These are phyloP conservation scores for Emericellopsis cladophorae DNA, from an alignment of 2,329 filamentous ascomycete genomes.

Conservation along the genomic window DNA sequence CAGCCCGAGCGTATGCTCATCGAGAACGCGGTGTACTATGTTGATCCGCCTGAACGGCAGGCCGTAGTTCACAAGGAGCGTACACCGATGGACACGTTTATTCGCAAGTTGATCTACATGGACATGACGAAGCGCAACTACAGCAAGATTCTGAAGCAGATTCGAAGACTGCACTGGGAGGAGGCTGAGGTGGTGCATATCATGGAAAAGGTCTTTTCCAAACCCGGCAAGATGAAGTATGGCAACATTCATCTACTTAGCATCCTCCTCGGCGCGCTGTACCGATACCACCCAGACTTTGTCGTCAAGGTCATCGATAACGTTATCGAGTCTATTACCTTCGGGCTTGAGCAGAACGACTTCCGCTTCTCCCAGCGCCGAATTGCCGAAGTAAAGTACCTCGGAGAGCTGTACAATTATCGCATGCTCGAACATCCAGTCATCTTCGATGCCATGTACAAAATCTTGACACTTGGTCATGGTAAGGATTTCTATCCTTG, in stretches of 20 bases:
- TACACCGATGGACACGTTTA: slow-evolving; percentile 82
- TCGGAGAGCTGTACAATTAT: slow-evolving; percentile 95
- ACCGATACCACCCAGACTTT: slow-evolving; percentile 85
- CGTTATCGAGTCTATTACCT: slow-evolving; percentile 72
- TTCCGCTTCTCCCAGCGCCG: slow-evolving; percentile 95
- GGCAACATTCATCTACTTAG: slow-evolving; percentile 91
- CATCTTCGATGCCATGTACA: slow-evolving; percentile 91
- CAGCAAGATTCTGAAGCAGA: slow-evolving; percentile 85
- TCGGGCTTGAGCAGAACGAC: slow-evolving; percentile 89
- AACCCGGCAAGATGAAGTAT: slow-evolving; percentile 94
- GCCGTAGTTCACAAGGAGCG: slow-evolving; percentile 96
- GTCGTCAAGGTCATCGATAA: slow-evolving; percentile 87
- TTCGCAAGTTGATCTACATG: slow-evolving; percentile 83
- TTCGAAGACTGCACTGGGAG: slow-evolving; percentile 95
- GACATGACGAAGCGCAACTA: slow-evolving; percentile 93
- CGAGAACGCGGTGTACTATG: slow-evolving; percentile 95
- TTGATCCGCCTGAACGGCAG: slow-evolving; percentile 85
- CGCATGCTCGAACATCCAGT: slow-evolving; percentile 91
- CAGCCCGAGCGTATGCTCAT: slow-evolving; percentile 97
- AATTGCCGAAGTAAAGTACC: slow-evolving; percentile 89
- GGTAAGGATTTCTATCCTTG: slow-evolving; percentile 26
- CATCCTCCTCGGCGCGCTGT: slow-evolving; percentile 76
- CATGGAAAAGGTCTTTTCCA: slow-evolving; percentile 84
- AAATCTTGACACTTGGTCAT: slow-evolving; percentile 86
- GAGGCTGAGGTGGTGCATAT: slow-evolving; percentile 73